Evolutionary conservation across 176 grass and related monocot species (phyloP).

Genomic region (Lolium perenne): DNA sequence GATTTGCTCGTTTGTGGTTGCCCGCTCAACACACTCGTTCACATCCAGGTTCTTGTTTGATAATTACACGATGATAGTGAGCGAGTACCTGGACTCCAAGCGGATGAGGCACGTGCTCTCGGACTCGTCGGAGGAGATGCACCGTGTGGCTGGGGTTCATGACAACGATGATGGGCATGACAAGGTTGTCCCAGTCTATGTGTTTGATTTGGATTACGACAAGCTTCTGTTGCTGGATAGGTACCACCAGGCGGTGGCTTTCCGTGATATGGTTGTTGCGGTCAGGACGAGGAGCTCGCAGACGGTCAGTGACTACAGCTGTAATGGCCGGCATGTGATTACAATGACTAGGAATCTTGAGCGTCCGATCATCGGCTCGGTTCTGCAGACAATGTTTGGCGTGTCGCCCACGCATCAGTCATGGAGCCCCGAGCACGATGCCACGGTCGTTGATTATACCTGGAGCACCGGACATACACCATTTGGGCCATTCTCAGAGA

Average conservation of each 20-base stretch:
- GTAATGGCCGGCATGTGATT: constrained; percentile 87
- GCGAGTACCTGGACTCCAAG: constrained; percentile 94
- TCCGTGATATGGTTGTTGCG: constrained; percentile 88
- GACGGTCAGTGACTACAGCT: constrained; percentile 91
- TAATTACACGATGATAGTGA: constrained; percentile 92
- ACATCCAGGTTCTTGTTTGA: constrained; percentile 93
- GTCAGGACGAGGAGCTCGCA: constrained; percentile 89
- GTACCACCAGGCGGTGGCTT: constrained; percentile 87
- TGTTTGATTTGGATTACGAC: constrained; percentile 93
- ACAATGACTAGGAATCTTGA: constrained; percentile 82
- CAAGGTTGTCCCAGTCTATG: constrained; percentile 79
- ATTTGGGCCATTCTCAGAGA: constrained; percentile 89
- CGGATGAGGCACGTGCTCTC: constrained; percentile 82
- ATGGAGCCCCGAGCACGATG: constrained; percentile 79
- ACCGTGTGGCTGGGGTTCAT: constrained; percentile 54
- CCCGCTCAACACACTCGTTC: constrained; percentile 69
- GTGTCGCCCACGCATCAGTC: constrained; percentile 77
- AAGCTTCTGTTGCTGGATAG: constrained; percentile 78
- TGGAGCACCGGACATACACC: constrained; percentile 92
- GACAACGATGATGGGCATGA: constrained; percentile 55
- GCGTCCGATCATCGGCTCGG: constrained; percentile 72
- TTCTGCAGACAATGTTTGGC: constrained; percentile 97
- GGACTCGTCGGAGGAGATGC: constrained; percentile 74
- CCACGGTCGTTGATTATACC: constrained; percentile 79
- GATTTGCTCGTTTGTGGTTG: constrained; percentile 77